phyloP scores from a whole-genome alignment of 2,329 filamentous ascomycete species.

The Myrmaecium sp. region DNA sequence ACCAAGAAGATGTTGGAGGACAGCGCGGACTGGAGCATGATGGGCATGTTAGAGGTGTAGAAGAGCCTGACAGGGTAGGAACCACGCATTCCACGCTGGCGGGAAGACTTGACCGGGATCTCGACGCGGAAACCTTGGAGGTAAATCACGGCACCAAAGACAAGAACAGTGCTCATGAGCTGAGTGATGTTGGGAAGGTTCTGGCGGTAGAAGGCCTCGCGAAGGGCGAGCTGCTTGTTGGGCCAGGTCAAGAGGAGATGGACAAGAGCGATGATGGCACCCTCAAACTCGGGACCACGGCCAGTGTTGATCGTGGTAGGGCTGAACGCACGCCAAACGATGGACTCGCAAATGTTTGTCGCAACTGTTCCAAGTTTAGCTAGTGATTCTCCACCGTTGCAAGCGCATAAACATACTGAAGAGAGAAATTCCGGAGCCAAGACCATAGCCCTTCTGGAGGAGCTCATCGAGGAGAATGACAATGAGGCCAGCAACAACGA shows the following conservation, averaged over 20 bases:
- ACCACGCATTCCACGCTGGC: constrained; percentile 95
- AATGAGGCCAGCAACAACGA: constrained; percentile 92
- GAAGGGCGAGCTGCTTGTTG: constrained; percentile 96
- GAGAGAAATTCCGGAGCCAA: constrained; percentile 94
- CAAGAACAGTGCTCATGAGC: constrained; percentile 75
- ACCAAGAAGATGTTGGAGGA: constrained; percentile 99
- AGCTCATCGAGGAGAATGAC: constrained; percentile 98
- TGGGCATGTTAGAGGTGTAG: constrained; percentile 99
- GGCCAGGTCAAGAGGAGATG: constrained; percentile 96
- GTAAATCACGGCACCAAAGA: constrained; percentile 98
- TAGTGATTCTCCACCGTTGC: background rate
- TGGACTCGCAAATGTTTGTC: constrained; percentile 99
- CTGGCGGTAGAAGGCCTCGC: constrained; percentile 98
- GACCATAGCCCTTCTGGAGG: constrained; percentile 96
- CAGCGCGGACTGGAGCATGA: constrained; percentile 98
- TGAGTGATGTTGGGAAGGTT: constrained; percentile 99
- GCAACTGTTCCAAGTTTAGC: no score
- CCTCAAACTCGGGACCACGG: constrained; percentile 96
- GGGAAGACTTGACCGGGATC: constrained; percentile 98
- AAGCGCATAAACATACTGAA: no score
- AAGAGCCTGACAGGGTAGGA: constrained; percentile 97
- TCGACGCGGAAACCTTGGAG: constrained; percentile 98
- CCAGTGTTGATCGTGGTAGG: constrained; percentile 99
- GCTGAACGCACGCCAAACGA: constrained; percentile 99
- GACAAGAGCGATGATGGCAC: constrained; percentile 93